Percentiles rank a stretch among this genome's conserved stretches.
These are phyloP conservation scores for Panaeolus cyanescens DNA, from an alignment of 768 basidiomycete species.

Conservation along the genomic window DNA sequence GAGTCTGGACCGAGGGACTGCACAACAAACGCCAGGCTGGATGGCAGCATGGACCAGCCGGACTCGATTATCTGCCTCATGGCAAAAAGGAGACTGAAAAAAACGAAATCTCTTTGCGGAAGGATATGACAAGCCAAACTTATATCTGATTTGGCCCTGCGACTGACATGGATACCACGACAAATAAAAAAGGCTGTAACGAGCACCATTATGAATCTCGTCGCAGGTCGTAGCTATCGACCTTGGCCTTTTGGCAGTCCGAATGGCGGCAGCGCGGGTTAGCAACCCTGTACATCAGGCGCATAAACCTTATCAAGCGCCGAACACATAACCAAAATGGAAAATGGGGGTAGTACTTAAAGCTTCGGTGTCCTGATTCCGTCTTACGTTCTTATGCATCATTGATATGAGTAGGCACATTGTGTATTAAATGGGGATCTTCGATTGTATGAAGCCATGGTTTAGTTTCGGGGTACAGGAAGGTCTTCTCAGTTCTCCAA, in stretches of 20 bases:
- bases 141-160: constrained; percentile 43
- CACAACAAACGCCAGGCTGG: constrained; percentile 18
- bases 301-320: constrained; percentile 44
- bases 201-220: no score
- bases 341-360: constrained; percentile 57
- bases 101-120: constrained; percentile 46
- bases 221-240: constrained; percentile 35
- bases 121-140: constrained; percentile 48
- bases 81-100: constrained; percentile 26
- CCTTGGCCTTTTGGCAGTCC: constrained; percentile 33
- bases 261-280: constrained; percentile 29
- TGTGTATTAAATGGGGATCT: constrained; percentile 50
- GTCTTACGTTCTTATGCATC: constrained; percentile 13
- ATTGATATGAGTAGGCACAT: constrained; percentile 41
- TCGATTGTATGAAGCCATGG: constrained; percentile 42
- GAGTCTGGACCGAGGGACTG: constrained; percentile 30
- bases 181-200: constrained; percentile 16
- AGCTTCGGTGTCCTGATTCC: constrained; percentile 19
- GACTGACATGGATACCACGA: constrained; percentile 16
- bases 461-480: constrained; percentile 33
- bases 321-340: constrained; percentile 44
- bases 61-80: constrained; percentile 42
- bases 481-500: constrained; percentile 30
- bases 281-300: constrained; percentile 45
- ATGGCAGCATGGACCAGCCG: constrained; percentile 4